Percentiles rank a stretch among this genome's conserved stretches.
Evolutionary conservation across 176 grass and related monocot genomes (phyloP).

Genomic region (Dendrocalamus sinicus): DNA sequence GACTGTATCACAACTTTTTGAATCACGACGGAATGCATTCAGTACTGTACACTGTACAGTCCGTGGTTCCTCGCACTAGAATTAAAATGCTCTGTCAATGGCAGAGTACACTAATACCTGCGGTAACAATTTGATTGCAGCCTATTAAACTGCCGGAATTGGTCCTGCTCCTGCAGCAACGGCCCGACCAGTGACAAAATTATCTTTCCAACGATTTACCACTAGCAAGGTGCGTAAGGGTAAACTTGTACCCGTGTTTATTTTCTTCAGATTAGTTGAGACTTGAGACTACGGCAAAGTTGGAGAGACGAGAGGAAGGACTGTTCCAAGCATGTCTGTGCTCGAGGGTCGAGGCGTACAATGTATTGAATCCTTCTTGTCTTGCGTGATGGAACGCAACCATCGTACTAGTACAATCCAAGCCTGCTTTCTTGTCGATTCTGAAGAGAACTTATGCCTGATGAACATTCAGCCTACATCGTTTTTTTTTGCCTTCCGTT

Average conservation of each 20-base stretch:
- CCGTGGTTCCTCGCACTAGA: neutral
- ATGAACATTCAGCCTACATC: too few species aligned
- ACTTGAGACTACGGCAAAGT: neutral
- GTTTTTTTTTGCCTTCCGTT: neutral
- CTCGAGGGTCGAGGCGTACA: neutral
- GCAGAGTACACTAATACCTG: neutral
- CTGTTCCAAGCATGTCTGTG: neutral
- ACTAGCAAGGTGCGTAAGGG: neutral
- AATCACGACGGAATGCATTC: neutral
- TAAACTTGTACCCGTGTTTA: neutral
- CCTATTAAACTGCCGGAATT: neutral
- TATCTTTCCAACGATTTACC: neutral
- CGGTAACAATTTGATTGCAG: neutral
- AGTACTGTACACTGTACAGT: neutral
- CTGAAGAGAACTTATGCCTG: neutral
- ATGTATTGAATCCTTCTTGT: neutral
- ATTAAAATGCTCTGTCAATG: neutral
- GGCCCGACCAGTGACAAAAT: neutral
- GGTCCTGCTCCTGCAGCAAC: neutral
- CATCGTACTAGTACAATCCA: neutral
- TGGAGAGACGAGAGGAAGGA: neutral
- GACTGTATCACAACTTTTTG: neutral
- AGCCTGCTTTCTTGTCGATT: neutral
- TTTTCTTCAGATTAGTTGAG: neutral
- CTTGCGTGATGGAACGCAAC: slow-evolving; percentile 5